These are phyloP conservation scores for Coniochaeta sp. DNA, from an alignment of 2,329 filamentous ascomycete species.

Conservation along the genomic window DNA sequence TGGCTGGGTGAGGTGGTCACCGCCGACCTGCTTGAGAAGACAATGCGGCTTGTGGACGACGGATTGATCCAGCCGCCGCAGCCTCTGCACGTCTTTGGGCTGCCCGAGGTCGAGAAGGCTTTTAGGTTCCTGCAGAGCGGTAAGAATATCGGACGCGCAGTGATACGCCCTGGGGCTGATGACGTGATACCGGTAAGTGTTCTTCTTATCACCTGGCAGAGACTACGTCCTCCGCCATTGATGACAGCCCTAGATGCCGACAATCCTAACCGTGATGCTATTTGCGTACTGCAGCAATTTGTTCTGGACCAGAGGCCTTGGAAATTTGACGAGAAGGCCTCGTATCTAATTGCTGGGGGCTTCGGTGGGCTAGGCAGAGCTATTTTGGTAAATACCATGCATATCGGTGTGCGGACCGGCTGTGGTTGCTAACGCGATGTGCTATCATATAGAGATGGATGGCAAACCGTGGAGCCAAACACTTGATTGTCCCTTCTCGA, in stretches of 20 bases:
- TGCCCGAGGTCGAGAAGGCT: slow-evolving; percentile 22
- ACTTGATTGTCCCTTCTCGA: slow-evolving; percentile 14
- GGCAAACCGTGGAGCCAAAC: slow-evolving; percentile 10
- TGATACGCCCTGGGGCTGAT: slow-evolving; percentile 11
- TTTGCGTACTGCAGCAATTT: background rate
- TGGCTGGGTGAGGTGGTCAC: slow-evolving; percentile 10
- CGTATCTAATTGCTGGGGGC: slow-evolving; percentile 13
- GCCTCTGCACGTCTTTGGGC: slow-evolving; percentile 17
- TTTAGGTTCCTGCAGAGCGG: slow-evolving; percentile 33
- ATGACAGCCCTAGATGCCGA: no score
- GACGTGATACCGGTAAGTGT: slow-evolving; percentile 19
- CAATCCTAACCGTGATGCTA: no score
- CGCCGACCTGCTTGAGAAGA: slow-evolving; percentile 4
- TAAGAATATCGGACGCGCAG: slow-evolving; percentile 33
- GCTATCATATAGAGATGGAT: slow-evolving; percentile 10
- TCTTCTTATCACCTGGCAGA: background rate
- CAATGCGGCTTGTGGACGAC: slow-evolving; percentile 5
- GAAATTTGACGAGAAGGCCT: slow-evolving; percentile 18
- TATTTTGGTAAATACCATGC: slow-evolving; percentile 4
- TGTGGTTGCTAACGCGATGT: no score
- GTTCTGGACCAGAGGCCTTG: slow-evolving; percentile 13
- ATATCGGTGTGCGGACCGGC: no score
- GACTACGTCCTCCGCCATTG: no score
- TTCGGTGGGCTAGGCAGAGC: slow-evolving; percentile 19
- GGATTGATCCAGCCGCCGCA: slow-evolving; percentile 17